phyloP scores from a whole-genome alignment of 225 moss, liverwort and hornwort species.

The Polytrichum commune region DNA sequence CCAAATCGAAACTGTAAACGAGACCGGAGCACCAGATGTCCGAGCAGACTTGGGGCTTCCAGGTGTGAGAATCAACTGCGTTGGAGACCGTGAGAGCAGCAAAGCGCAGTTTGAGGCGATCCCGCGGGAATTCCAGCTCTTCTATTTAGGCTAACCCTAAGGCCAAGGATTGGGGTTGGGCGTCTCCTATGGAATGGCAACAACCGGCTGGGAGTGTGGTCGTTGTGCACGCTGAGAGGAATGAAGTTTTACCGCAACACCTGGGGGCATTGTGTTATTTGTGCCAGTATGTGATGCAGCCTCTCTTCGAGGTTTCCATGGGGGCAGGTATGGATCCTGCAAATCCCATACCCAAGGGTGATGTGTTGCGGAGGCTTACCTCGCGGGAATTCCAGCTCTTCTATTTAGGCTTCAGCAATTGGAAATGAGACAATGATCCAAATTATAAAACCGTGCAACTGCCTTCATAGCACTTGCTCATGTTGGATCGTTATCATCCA shows the following conservation, averaged over 20 bases:
- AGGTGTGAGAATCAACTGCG: constrained; percentile 3
- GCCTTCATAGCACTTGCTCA: constrained; percentile 1
- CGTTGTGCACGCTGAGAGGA: constrained; percentile 5
- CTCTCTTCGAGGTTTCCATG: constrained; percentile 1
- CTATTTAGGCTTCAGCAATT: neutral
- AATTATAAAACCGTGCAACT: neutral
- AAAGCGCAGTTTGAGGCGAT: constrained; percentile 1
- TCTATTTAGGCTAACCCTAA: too few species aligned
- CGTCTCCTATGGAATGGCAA: neutral
- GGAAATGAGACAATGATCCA: neutral
- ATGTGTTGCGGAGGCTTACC: constrained; percentile 1
- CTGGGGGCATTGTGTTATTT: constrained; percentile 1
- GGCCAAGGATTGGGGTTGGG: neutral
- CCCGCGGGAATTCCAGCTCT: too few species aligned
- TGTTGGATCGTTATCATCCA: neutral
- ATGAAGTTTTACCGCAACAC: neutral
- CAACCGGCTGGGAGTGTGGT: neutral
- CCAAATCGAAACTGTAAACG: neutral
- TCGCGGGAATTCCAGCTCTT: constrained; percentile 3
- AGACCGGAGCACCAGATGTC: neutral
- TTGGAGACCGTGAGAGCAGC: neutral
- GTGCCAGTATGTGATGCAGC: constrained; percentile 3
- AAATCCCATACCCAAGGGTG: constrained; percentile 4
- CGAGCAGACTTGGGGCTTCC: neutral
- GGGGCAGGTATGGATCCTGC: neutral